A percentile compares a stretch with the other conserved stretches of the same genome.
Conservation (phyloP, 257 asterid genomes). For the Solanum chiquidenum region DNA sequence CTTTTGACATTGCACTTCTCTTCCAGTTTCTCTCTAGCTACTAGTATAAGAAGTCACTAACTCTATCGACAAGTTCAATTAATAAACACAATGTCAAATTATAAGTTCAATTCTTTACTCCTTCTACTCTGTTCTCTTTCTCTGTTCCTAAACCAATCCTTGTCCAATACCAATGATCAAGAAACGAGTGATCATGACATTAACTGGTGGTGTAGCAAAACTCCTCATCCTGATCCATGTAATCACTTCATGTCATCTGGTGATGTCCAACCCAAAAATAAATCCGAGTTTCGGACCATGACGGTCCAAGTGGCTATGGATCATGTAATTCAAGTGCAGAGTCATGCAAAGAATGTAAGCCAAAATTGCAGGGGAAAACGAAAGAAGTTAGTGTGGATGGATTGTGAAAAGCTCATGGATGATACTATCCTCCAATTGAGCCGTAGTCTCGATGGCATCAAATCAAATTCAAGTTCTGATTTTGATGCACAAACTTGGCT, state of each 20-base stretch:
- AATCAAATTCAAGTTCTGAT: constrained; percentile 14
- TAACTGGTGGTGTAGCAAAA: constrained; percentile 44
- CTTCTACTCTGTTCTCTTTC: not conserved
- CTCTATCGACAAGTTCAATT: not conserved
- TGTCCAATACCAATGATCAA: not conserved
- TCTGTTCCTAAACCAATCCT: constrained; percentile 8
- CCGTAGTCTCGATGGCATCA: constrained; percentile 21
- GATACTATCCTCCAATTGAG: constrained; percentile 41
- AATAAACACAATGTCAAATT: not conserved
- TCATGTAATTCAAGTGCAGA: constrained; percentile 23
- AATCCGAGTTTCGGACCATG: constrained; percentile 35
- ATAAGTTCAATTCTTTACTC: not conserved
- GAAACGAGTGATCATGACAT: constrained; percentile 15
- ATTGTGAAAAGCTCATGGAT: constrained; percentile 42
- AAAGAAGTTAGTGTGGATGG: constrained; percentile 16
- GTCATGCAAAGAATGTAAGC: constrained; percentile 15
- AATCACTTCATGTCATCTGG: constrained; percentile 26
- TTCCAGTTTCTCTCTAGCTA: not conserved
- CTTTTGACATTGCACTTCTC: constrained; percentile 1
- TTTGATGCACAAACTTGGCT: constrained; percentile 76
- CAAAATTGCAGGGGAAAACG: constrained; percentile 14
- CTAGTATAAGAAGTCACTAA: not conserved
- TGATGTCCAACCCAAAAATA: constrained; percentile 17
- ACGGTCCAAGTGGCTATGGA: constrained; percentile 45
- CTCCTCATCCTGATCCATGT: constrained; percentile 65